These are phyloP conservation scores for Alternaria burnsii DNA, from an alignment of 2,329 filamentous ascomycete species.

Conservation along the genomic window DNA sequence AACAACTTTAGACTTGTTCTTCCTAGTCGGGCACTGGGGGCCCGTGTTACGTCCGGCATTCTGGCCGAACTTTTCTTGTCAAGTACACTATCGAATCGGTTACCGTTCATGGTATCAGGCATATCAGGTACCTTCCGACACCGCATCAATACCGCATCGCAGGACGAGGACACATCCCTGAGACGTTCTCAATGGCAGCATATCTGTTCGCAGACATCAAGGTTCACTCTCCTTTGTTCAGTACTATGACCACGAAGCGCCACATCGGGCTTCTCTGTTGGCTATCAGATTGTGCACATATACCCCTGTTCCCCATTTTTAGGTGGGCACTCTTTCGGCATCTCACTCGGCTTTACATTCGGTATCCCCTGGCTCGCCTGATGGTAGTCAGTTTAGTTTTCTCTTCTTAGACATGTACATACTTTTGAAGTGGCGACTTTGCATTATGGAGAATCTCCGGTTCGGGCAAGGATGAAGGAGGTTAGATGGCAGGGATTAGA, in stretches of 20 bases:
- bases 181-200: neutral
- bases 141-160: neutral
- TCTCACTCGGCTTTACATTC: conserved; percentile 1
- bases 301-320: conserved; percentile 29
- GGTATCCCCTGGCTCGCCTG: neutral
- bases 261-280: conserved; percentile 19
- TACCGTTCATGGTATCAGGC: conserved; percentile 3
- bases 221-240: neutral
- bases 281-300: conserved; percentile 32
- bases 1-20: neutral
- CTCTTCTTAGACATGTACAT: conserved; percentile 2
- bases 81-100: neutral
- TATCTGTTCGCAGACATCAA: neutral
- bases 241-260: conserved; percentile 9
- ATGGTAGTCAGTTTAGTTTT: neutral
- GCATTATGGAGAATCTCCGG: neutral
- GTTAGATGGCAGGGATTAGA: conserved; percentile 2
- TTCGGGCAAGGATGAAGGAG: neutral
- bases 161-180: neutral
- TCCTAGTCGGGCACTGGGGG: neutral
- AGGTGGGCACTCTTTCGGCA: conserved; percentile 11
- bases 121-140: neutral
- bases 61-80: neutral
- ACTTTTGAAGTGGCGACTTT: conserved; percentile 1
- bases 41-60: neutral